Conservation (phyloP, 2,329 filamentous ascomycete genomes). For the Parasarocladium wereldwijsianum region DNA sequence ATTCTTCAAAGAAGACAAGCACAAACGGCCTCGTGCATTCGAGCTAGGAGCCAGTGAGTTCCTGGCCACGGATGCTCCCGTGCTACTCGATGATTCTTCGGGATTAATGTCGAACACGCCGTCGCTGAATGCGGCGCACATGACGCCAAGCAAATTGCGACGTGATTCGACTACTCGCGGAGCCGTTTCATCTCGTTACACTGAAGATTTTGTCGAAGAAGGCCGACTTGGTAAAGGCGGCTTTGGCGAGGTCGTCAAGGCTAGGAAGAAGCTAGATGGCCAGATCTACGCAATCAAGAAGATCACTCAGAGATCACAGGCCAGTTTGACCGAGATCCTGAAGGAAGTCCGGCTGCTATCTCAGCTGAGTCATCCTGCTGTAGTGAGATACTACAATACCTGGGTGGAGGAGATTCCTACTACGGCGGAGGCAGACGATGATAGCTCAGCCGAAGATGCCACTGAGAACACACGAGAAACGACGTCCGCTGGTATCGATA, state of each 20-base stretch:
- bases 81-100: conserved; percentile 32
- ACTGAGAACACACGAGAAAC: conserved; percentile 21
- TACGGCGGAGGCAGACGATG: conserved; percentile 38
- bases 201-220: conserved; percentile 80
- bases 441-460: conserved; percentile 36
- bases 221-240: conserved; percentile 82
- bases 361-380: conserved; percentile 76
- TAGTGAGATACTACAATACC: conserved; percentile 85
- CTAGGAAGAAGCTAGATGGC: conserved; percentile 83
- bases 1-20: conserved; percentile 73
- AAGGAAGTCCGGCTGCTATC: conserved; percentile 82
- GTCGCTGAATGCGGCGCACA: conserved; percentile 25
- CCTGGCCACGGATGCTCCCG: conserved; percentile 47
- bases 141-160: conserved; percentile 33
- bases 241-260: conserved; percentile 92
- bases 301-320: conserved; percentile 67
- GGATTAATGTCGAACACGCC: conserved; percentile 25
- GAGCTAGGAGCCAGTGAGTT: conserved; percentile 52
- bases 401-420: conserved; percentile 70
- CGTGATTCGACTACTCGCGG: conserved; percentile 46
- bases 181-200: conserved; percentile 55
- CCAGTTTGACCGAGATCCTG: conserved; percentile 66
- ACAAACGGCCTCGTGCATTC: conserved; percentile 74
- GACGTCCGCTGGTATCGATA: conserved; percentile 24
- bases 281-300: conserved; percentile 96